Conservation (phyloP, 164 flowering plant genomes). For the Sedum album region DNA sequence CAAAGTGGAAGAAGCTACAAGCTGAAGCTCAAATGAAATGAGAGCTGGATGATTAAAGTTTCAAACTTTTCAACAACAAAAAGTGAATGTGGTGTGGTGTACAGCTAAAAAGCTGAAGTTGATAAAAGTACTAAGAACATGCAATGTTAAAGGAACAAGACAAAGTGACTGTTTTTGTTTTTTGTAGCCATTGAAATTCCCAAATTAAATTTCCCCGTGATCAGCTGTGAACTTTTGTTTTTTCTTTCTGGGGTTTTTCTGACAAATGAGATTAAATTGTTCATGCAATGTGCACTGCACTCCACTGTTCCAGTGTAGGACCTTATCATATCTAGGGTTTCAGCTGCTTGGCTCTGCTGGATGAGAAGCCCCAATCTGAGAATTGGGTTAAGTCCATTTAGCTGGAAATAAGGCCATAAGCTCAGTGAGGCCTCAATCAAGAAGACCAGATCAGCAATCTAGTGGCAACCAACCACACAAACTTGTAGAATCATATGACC, state of each 20-base stretch:
- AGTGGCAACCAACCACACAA: too few species aligned
- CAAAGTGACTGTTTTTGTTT: not conserved
- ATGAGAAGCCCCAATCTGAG: too few species aligned
- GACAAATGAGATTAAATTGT: not conserved
- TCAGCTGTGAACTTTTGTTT: constrained; percentile 1
- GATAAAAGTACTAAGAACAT: not conserved
- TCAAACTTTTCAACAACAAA: constrained; percentile 2
- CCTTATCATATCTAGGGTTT: not conserved
- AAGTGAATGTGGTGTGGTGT: not conserved
- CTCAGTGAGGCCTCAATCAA: too few species aligned
- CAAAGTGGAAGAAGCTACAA: too few species aligned
- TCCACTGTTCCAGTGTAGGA: not conserved
- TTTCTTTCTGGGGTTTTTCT: not conserved
- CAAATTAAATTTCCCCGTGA: constrained; percentile 1
- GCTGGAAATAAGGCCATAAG: too few species aligned
- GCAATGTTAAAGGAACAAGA: not conserved
- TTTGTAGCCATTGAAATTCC: not conserved
- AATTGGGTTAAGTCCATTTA: too few species aligned
- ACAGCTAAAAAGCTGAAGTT: constrained; percentile 1
- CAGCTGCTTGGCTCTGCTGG: too few species aligned
- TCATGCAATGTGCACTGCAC: not conserved
- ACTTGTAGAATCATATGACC: too few species aligned
- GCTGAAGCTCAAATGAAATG: not conserved
- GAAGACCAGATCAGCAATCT: too few species aligned
- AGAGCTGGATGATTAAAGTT: not conserved